Evolutionary conservation across 352 stramenopile species (phyloP), one percentile per base, ranked within the genome.

Genomic region (Globisporangium splendens): DNA sequence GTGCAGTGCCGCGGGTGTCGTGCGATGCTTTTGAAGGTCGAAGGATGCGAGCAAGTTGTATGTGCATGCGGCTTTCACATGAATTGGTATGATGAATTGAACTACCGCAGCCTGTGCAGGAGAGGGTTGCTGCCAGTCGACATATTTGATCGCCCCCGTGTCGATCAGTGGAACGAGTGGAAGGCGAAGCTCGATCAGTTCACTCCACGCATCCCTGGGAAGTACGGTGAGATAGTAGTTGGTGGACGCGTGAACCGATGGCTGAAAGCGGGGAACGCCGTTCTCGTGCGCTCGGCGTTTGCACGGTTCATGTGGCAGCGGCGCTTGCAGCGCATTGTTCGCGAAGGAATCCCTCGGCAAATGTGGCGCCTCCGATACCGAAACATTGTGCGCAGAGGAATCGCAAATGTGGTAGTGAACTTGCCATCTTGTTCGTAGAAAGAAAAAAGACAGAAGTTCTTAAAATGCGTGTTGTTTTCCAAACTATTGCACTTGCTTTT

Each of bases 1-100:
- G 46, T 50, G 10, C 46, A 50, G 22, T 50, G 46, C 10, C 46
- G 46, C 22, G 15, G 8, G 10, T 50, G 46, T 31, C 46, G 22
- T 10, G 46, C 46, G 10, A 50, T 50, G 46, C 46, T 50, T 2
- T 21, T 50, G 13, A 50, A 50, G 22, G 46, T 50, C 11, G 46
- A 50, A 8, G 46, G 46, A 13, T 50, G 46, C 8, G 46, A 50
- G 12, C 22, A 22, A 21, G 46, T 50, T 8, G 8, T 6, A 10
- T 50, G 46, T 50, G 10, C 22, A 15, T 50, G 46, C 13, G 46
- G 46, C 13, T 50, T 50, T 17, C 12, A 31, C 18, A 50, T 50
- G 46, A 13, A 22, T n/a, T 50, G 46, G 46, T 50, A 21, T 17
- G 38, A 43, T 43, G 38, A 43, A 43, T 43, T 43, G 38, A 43